These are phyloP conservation scores for Podila clonocystis DNA, from an alignment of 192 early-diverging fungal species.

Conservation along the genomic window DNA sequence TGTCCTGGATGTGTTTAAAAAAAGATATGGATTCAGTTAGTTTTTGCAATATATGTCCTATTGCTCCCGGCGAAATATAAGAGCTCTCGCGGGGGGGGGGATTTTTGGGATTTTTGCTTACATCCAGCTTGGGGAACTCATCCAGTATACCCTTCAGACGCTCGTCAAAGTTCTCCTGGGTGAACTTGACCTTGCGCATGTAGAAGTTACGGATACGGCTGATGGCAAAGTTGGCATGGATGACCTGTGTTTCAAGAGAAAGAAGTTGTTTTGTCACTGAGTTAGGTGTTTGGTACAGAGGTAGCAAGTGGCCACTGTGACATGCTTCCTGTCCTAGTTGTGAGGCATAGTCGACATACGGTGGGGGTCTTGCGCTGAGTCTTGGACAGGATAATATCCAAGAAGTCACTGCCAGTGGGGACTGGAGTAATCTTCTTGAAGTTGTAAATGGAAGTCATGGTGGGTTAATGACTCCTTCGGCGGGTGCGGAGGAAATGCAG, in stretches of 20 bases:
- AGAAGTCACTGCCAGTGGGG: conserved; percentile 89
- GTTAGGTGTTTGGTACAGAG: too few relatives aligned
- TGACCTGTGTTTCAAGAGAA: conserved; percentile 53
- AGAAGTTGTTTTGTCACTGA: neutral
- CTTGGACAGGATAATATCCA: conserved; percentile 98
- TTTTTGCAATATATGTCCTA: too few relatives aligned
- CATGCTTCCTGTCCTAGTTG: too few relatives aligned
- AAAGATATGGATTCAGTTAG: too few relatives aligned
- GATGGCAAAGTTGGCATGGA: conserved; percentile 98
- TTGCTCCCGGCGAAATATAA: too few relatives aligned
- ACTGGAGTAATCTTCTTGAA: conserved; percentile 98
- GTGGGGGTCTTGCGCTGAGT: conserved; percentile 98
- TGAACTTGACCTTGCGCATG: conserved; percentile 99
- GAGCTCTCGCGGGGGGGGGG: too few relatives aligned
- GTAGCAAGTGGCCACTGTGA: too few relatives aligned
- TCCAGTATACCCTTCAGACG: conserved; percentile 90
- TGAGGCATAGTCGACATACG: conserved; percentile 73
- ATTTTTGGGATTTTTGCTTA: conserved; percentile 35
- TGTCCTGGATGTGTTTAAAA: conserved; percentile 63
- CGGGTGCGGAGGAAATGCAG: neutral
- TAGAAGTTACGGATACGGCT: conserved; percentile 96
- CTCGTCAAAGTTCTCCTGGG: conserved; percentile 95
- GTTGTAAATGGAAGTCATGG: conserved; percentile 83
- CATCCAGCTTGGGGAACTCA: conserved; percentile 98
- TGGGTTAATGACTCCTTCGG: conserved; percentile 2